Percentiles rank a stretch among this genome's conserved stretches.
Conservation (phyloP, 805 yeast species). For the Spathaspora gorwiae region DNA sequence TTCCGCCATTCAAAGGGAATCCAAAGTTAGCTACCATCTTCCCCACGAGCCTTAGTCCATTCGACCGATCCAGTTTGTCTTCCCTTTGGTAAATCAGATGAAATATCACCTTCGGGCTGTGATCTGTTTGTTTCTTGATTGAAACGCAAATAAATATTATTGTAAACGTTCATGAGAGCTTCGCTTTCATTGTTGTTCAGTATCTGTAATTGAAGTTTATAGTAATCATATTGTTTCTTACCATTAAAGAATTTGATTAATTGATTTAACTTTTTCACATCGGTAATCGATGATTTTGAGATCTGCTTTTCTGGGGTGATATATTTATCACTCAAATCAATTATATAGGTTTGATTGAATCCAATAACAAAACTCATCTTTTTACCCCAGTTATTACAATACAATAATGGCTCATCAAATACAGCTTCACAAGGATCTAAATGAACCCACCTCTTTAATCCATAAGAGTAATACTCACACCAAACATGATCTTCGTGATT, state of each 20-base stretch:
- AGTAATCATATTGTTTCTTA: conserved; percentile 9
- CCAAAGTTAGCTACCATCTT: conserved; percentile 45
- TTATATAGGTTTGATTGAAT: conserved; percentile 53
- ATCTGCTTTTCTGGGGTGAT: conserved; percentile 36
- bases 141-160: conserved; percentile 33
- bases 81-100: conserved; percentile 31
- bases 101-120: conserved; percentile 9
- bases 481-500: conserved; percentile 93
- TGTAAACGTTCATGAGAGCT: conserved; percentile 23
- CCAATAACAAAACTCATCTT: conserved; percentile 86
- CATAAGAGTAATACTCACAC: conserved; percentile 78
- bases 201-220: conserved; percentile 1
- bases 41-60: conserved; percentile 82
- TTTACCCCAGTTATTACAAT: conserved; percentile 87
- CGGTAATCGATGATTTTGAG: conserved; percentile 8
- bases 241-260: conserved; percentile 11
- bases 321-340: conserved; percentile 70
- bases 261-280: conserved; percentile 7
- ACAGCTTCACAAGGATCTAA: conserved; percentile 85
- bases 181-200: conserved; percentile 14
- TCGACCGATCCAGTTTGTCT: conserved; percentile 72
- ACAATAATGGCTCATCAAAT: conserved; percentile 74
- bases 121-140: conserved; percentile 17
- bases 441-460: conserved; percentile 74
- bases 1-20: conserved; percentile 57